Conservation (phyloP, 139 green algal genomes). For the Chlorella sp. region DNA sequence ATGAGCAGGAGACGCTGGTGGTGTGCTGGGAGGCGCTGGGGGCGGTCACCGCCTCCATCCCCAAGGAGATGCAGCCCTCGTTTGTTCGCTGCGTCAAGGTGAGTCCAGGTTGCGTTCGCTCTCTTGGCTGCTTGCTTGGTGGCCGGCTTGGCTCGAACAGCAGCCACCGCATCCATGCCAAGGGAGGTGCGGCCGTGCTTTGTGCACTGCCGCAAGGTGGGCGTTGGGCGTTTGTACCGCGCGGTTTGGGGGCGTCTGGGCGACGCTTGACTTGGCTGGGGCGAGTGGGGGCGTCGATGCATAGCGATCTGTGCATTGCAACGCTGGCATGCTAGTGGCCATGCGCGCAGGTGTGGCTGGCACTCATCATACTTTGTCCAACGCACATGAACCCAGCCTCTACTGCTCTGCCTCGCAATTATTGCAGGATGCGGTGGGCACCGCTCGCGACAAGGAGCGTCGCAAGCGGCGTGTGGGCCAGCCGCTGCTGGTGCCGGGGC, state of each 20-base stretch:
- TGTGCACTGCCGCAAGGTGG: slow-evolving; percentile 6
- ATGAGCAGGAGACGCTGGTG: slow-evolving; percentile 55
- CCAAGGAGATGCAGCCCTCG: slow-evolving; percentile 85
- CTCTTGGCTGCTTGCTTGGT: not conserved
- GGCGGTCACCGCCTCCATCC: slow-evolving; percentile 72
- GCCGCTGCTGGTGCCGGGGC: slow-evolving; percentile 76
- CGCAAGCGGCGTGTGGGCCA: slow-evolving; percentile 64
- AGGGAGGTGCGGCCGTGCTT: not conserved
- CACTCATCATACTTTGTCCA: too few species aligned
- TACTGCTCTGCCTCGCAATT: too few species aligned
- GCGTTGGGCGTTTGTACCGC: too few species aligned
- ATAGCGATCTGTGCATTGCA: too few species aligned
- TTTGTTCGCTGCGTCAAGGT: slow-evolving; percentile 64
- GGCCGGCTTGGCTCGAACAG: not conserved
- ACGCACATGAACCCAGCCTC: too few species aligned
- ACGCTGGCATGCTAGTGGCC: too few species aligned
- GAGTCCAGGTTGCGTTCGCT: not conserved
- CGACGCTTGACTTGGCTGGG: too few species aligned
- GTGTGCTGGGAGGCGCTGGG: slow-evolving; percentile 79
- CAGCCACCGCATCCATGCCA: too few species aligned
- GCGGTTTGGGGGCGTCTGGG: too few species aligned
- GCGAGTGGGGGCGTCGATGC: too few species aligned
- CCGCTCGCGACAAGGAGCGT: slow-evolving; percentile 80
- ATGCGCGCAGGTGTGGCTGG: too few species aligned
- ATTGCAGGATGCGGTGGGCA: slow-evolving; percentile 73